Base-by-base conservation (phyloP, 2,329 filamentous ascomycete genomes). In the Hymenoscyphus infarciens region DNA sequence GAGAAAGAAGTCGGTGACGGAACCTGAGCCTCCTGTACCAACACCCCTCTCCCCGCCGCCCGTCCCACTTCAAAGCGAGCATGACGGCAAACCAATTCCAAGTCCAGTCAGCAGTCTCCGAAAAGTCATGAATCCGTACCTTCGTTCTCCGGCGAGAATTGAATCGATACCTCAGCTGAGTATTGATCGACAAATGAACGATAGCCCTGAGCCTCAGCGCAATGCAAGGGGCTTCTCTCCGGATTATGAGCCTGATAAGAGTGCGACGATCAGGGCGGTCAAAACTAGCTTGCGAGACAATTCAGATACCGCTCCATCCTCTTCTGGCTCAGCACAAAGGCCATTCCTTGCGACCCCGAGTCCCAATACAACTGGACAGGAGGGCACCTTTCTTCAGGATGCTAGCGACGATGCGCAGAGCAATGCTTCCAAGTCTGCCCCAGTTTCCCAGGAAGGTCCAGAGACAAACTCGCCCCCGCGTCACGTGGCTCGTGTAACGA, bases 1-100 rank as follows among this genome's bases (percentile, higher is more conserved):
- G 64, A 85, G 93, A 66, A 98, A 98, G 83, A 96, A 94, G 82
- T 97, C 93, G 5, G 77, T 92, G 38, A 84, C 86, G 15, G 92
- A 96, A 66, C 75, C 70, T 54, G 82, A 85, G 25, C 82, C 82
- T 8, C 25, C 33, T 45, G 42, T 49, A 19, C 86, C 89, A 38
- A 86, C 88, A 8, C 83, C 83, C 0, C 70, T 76, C 35, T 81
- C 75, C 63, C 74, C 70, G 68, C 78, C 75, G 70, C 76, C 75
- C 75, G 66, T 74, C 54, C 67, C 62, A 67, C 69, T 66, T 61
- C 68, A 70, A 54, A 62, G 58, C 25, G 63, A 65, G 15, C 66
- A 62, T 58, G 68, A 67, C 42, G 52, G 56, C 59, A 70, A 78
- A 60, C 16, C 61, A 56, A 31, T 61, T 57, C 63, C 67, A 33